These are phyloP conservation scores for Aspergillus egyptiacus DNA, from an alignment of 495 filamentous ascomycete genomes.

Conservation along the genomic window DNA sequence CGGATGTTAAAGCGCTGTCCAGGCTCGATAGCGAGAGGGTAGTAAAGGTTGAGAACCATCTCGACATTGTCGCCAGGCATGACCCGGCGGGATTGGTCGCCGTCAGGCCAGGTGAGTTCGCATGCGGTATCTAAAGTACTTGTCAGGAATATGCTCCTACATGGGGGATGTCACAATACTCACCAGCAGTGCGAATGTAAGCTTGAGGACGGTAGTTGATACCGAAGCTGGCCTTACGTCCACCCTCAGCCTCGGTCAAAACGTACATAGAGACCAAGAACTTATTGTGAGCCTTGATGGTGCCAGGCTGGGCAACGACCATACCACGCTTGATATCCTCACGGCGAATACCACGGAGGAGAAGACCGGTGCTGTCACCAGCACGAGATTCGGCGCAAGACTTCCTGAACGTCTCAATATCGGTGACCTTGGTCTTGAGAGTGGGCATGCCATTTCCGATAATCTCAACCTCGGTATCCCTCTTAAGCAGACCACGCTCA, in stretches of 20 bases:
- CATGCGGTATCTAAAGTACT: constrained; percentile 62
- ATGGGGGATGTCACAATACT: constrained; percentile 18
- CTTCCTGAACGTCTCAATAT: constrained; percentile 99
- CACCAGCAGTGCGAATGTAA: constrained; percentile 84
- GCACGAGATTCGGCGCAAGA: constrained; percentile 88
- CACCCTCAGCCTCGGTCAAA: constrained; percentile 94
- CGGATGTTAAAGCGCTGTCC: constrained; percentile 95
- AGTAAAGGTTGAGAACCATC: constrained; percentile 76
- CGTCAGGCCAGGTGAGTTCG: constrained; percentile 76
- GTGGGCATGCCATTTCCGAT: constrained; percentile 73
- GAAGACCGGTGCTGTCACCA: constrained; percentile 96
- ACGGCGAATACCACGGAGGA: constrained; percentile 88
- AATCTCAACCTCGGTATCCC: constrained; percentile 87
- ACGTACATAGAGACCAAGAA: constrained; percentile 96
- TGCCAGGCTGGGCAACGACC: constrained; percentile 76
- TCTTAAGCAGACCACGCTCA: constrained; percentile 89
- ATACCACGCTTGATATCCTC: constrained; percentile 93
- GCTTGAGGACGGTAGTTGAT: constrained; percentile 94
- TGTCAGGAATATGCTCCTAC: constrained; percentile 2
- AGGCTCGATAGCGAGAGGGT: constrained; percentile 76
- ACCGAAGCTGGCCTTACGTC: constrained; percentile 87
- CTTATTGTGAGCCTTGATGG: constrained; percentile 72
- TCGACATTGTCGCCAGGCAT: constrained; percentile 99
- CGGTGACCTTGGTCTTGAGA: constrained; percentile 98
- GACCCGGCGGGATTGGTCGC: constrained; percentile 67